A percentile compares a stretch with the other conserved stretches of the same genome.
Evolutionary conservation across 1,284 basidiomycete species (phyloP).

Genomic region (Sanghuangporus weigelae): DNA sequence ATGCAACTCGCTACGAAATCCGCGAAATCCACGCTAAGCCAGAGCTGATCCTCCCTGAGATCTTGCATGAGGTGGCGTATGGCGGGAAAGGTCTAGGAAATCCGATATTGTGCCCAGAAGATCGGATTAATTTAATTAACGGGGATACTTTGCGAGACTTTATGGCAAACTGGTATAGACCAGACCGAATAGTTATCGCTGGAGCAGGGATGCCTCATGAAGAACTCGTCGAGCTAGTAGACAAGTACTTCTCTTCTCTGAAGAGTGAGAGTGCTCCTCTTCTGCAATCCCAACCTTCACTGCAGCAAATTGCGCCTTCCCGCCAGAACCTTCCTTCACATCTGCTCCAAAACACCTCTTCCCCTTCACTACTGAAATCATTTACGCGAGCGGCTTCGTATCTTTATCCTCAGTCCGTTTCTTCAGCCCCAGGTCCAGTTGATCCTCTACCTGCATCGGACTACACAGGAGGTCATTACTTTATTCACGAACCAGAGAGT

Average conservation of each 20-base stretch:
- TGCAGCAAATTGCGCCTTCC: constrained; percentile 29
- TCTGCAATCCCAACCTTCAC: constrained; percentile 26
- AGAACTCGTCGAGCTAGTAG: constrained; percentile 78
- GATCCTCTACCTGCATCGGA: constrained; percentile 45
- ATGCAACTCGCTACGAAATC: constrained; percentile 91
- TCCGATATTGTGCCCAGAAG: constrained; percentile 83
- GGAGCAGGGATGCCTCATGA: constrained; percentile 91
- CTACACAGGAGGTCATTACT: constrained; percentile 85
- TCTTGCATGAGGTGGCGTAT: constrained; percentile 87
- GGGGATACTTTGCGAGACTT: constrained; percentile 59
- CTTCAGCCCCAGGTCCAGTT: constrained; percentile 27
- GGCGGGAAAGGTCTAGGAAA: constrained; percentile 80
- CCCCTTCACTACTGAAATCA: constrained; percentile 58
- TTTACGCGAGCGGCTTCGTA: constrained; percentile 69
- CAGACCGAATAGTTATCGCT: constrained; percentile 92
- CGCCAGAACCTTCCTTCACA: constrained; percentile 36
- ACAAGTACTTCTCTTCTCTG: constrained; percentile 81
- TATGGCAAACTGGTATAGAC: constrained; percentile 83
- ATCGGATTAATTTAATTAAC: constrained; percentile 72
- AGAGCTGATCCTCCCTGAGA: constrained; percentile 93
- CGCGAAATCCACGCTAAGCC: constrained; percentile 87
- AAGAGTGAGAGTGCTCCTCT: constrained; percentile 33
- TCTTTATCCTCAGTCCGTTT: constrained; percentile 44
- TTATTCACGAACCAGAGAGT: constrained; percentile 61
- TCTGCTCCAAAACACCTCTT: constrained; percentile 37